A percentile compares a stretch with the other conserved stretches of the same genome.
Conservation (phyloP, 768 basidiomycete genomes). For the Dendrothele bispora region DNA sequence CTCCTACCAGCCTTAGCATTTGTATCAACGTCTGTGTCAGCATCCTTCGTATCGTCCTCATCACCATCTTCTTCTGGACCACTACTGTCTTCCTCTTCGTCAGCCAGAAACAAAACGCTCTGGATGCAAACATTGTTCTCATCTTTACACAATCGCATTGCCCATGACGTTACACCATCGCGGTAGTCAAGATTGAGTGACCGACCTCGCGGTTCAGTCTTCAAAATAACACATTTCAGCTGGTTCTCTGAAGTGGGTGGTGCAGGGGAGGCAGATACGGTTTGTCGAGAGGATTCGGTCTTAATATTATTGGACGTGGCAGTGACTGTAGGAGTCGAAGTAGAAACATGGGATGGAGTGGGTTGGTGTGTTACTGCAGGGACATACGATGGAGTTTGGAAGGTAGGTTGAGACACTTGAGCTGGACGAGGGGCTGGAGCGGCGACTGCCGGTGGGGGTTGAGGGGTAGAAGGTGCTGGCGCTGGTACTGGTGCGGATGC, state of each 20-base stretch:
- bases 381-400: slow-evolving; percentile 1
- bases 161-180: slow-evolving; percentile 78
- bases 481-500: slow-evolving; percentile 11
- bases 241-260: slow-evolving; percentile 41
- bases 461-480: slow-evolving; percentile 13
- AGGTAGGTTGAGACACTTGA: neutral
- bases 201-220: slow-evolving; percentile 60
- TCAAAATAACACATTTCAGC: slow-evolving; percentile 52
- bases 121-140: slow-evolving; percentile 59
- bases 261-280: slow-evolving; percentile 40
- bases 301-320: slow-evolving; percentile 15
- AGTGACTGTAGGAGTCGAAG: slow-evolving; percentile 9
- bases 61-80: slow-evolving; percentile 55
- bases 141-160: slow-evolving; percentile 54
- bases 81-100: slow-evolving; percentile 60
- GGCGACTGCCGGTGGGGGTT: slow-evolving; percentile 27
- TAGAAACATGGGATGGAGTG: slow-evolving; percentile 8
- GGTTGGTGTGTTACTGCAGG: slow-evolving; percentile 11
- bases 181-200: slow-evolving; percentile 57
- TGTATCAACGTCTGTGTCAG: slow-evolving; percentile 44
- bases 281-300: slow-evolving; percentile 32
- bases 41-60: slow-evolving; percentile 47
- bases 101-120: slow-evolving; percentile 52
- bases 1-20: slow-evolving; percentile 31
- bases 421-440: slow-evolving; percentile 20